Evolutionary conservation across 352 stramenopile species (phyloP), one percentile per base, ranked within the genome.

Genomic region (Pythium guiyangense): DNA sequence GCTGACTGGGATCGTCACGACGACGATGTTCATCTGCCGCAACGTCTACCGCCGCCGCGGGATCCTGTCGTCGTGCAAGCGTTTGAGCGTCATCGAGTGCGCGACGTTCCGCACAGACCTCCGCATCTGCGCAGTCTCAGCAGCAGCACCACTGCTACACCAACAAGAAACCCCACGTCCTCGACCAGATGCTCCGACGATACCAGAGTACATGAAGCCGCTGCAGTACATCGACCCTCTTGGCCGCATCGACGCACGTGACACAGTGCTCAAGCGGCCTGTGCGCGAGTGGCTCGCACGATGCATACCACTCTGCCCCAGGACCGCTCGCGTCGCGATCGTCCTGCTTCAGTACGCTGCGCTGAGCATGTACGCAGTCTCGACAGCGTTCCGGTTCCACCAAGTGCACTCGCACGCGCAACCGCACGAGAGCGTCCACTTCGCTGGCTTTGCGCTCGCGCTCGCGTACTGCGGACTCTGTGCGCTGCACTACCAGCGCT

Each of bases 21-120:
- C 51, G 15, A 48, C 43, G 3, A 55, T 27, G 17, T 29, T 66
- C 10, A 22, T 63, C 22, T 25, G 43, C 0, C 48, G 54, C 22
- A 62, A 60, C 25, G 48, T 53, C 17, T 62, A 52, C 22, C 52
- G 39, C 26, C 61, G 55, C 14, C 45, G 34, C 11, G 29, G 31
- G 12, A 22, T 53, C 8, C 34, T 64, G 4, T 44, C 15, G 6
- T 40, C 31, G n/a, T 37, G 37, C 6, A 17, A 2, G 26, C 42
- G 46, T 35, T 11, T 18, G 5, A 26, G 15, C 0, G 25, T 60
- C 18, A 52, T 56, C 26, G 44, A 54, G 34, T 64, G 37, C 45
- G 52, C 52, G 22, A 35, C 31, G 10, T 64, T 47, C 45, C 45
- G 46, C 29, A 42, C 29, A 1, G 29, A 60, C 10, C 37, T 60